Conservation (phyloP, 2,329 filamentous ascomycete genomes). For the Basipetospora sp. region DNA sequence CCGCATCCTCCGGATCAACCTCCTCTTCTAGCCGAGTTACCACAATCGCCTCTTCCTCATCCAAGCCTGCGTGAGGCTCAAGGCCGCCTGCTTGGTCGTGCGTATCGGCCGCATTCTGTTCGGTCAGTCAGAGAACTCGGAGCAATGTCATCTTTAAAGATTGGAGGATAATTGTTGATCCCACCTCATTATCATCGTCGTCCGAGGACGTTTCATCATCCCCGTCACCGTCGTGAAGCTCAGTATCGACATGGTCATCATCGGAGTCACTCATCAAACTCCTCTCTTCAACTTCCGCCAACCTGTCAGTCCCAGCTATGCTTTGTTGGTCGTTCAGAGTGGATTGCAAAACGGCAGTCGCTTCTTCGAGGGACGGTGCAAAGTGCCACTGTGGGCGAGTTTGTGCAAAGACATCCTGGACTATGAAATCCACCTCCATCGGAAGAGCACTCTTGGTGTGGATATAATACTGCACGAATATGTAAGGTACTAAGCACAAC, state of each 20-base stretch:
- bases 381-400: conserved; percentile 89
- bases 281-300: conserved; percentile 55
- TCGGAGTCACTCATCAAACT: conserved; percentile 53
- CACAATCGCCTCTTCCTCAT: conserved; percentile 73
- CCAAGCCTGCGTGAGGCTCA: conserved; percentile 29
- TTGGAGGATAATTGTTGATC: background rate
- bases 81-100: conserved; percentile 38
- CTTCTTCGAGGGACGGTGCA: conserved; percentile 66
- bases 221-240: conserved; percentile 45
- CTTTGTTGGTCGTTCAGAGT: conserved; percentile 87
- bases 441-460: conserved; percentile 77
- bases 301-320: conserved; percentile 54
- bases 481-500: background rate
- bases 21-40: conserved; percentile 84
- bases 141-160: no score
- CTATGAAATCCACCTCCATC: conserved; percentile 93
- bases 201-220: conserved; percentile 40
- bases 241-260: conserved; percentile 66
- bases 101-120: conserved; percentile 16
- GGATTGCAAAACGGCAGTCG: conserved; percentile 66
- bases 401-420: conserved; percentile 78
- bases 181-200: conserved; percentile 27
- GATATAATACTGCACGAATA: conserved; percentile 64
- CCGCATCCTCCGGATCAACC: conserved; percentile 82
- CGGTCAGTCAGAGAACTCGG: no score